Evolutionary conservation across 495 filamentous ascomycete genomes (phyloP).

Genomic region (Chaetomium tenue): DNA sequence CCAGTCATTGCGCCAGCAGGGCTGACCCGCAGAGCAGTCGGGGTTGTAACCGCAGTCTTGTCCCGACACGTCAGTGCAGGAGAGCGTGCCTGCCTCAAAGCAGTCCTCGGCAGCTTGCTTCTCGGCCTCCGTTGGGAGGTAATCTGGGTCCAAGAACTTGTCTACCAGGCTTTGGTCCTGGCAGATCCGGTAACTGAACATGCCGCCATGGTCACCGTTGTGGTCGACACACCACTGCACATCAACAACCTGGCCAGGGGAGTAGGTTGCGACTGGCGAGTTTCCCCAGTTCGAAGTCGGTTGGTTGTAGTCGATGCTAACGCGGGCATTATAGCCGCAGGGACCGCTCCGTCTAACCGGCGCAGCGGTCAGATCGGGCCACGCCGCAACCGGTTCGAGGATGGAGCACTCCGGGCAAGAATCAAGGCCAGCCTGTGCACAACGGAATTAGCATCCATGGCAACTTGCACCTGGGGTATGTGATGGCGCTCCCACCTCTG

Average conservation of each 20-base stretch:
- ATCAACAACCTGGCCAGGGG: slow-evolving; percentile 46
- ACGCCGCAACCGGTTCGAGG: slow-evolving; percentile 53
- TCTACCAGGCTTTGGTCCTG: slow-evolving; percentile 53
- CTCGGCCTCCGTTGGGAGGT: slow-evolving; percentile 52
- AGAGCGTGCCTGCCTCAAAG: slow-evolving; percentile 49
- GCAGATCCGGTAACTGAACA: slow-evolving; percentile 59
- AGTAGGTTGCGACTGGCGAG: slow-evolving; percentile 46
- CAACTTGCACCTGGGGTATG: no score
- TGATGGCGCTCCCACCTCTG: slow-evolving; percentile 39
- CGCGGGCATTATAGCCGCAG: slow-evolving; percentile 58
- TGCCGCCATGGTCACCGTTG: slow-evolving; percentile 60
- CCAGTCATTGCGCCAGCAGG: slow-evolving; percentile 57
- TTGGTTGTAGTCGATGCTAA: slow-evolving; percentile 56
- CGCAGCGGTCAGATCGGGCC: slow-evolving; percentile 50
- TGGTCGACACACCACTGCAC: slow-evolving; percentile 59
- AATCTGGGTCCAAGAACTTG: slow-evolving; percentile 51
- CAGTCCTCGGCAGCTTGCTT: slow-evolving; percentile 57
- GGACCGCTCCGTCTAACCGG: slow-evolving; percentile 52
- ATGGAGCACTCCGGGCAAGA: slow-evolving; percentile 58
- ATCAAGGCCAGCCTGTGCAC: slow-evolving; percentile 46
- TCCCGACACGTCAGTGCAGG: slow-evolving; percentile 53
- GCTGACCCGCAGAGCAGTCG: slow-evolving; percentile 48
- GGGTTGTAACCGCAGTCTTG: slow-evolving; percentile 54
- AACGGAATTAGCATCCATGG: background rate
- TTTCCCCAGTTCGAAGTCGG: slow-evolving; percentile 49